phyloP scores from a whole-genome alignment of 768 basidiomycete species.

The Tulasnella sp. region DNA sequence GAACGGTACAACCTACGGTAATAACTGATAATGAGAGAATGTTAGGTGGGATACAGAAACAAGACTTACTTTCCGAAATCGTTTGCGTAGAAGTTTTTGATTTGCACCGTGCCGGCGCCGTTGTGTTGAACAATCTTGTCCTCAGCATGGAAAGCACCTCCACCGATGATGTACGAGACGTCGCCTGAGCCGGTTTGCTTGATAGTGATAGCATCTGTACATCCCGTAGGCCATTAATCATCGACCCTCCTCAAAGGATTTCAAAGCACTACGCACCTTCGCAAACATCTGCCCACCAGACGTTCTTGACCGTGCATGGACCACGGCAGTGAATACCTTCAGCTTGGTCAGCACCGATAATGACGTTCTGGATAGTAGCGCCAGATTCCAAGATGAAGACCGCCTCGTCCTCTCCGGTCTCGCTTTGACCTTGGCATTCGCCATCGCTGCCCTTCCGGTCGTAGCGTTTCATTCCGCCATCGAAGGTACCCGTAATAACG shows the following conservation, averaged over 20 bases:
- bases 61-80: not conserved
- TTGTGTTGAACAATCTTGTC: not conserved
- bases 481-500: constrained; percentile 22
- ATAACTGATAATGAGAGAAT: not conserved
- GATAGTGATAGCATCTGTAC: not conserved
- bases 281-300: not conserved
- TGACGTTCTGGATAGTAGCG: not conserved
- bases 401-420: not conserved
- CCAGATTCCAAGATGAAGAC: not conserved
- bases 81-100: not conserved
- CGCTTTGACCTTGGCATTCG: constrained; percentile 12
- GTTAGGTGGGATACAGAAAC: not conserved
- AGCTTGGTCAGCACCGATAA: not conserved
- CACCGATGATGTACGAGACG: not conserved
- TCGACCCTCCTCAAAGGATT: not conserved
- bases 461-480: constrained; percentile 28
- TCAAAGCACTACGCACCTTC: not conserved
- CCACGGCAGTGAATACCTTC: not conserved
- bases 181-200: not conserved
- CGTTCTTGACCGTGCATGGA: not conserved
- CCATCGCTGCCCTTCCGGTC: constrained; percentile 24
- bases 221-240: not conserved
- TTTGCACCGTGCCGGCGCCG: not conserved
- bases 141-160: not conserved
- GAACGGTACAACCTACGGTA: not conserved